Conservation (phyloP, 345 rosid genomes). For the Eucalyptus marginata region DNA sequence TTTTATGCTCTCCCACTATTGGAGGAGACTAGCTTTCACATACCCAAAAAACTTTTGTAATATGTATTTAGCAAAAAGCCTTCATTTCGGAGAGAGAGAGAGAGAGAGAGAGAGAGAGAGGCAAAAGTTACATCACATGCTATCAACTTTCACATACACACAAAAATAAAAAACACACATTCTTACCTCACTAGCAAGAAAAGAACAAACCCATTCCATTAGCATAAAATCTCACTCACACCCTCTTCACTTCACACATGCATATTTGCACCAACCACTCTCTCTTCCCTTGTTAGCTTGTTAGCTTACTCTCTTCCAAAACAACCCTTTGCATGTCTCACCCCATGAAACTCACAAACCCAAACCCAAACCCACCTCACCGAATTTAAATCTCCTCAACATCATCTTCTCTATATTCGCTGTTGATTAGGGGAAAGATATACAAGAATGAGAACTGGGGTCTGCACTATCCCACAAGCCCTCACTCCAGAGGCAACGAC, state of each 20-base stretch:
- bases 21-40: conserved; percentile 9
- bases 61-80: neutral
- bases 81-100: neutral
- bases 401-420: neutral
- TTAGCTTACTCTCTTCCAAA: neutral
- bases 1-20: neutral
- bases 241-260: neutral
- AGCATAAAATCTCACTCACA: neutral
- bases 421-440: neutral
- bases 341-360: neutral
- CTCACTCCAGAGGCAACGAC: conserved; percentile 48
- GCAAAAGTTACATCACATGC: conserved; percentile 46
- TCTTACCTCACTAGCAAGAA: conserved; percentile 46
- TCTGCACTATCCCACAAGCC: conserved; percentile 45
- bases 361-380: neutral
- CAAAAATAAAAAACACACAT: neutral
- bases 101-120: neutral
- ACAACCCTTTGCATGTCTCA: neutral
- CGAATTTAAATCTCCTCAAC: neutral
- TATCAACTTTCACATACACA: conserved; percentile 34
- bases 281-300: neutral
- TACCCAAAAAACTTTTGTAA: conserved; percentile 15
- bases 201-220: conserved; percentile 33
- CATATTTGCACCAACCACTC: neutral
- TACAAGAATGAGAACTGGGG: conserved; percentile 41